Evolutionary conservation across 2,329 filamentous ascomycete species (phyloP), one percentile per base, ranked within the genome.

Genomic region (Pseudopyrenochaeta lycopersici): DNA sequence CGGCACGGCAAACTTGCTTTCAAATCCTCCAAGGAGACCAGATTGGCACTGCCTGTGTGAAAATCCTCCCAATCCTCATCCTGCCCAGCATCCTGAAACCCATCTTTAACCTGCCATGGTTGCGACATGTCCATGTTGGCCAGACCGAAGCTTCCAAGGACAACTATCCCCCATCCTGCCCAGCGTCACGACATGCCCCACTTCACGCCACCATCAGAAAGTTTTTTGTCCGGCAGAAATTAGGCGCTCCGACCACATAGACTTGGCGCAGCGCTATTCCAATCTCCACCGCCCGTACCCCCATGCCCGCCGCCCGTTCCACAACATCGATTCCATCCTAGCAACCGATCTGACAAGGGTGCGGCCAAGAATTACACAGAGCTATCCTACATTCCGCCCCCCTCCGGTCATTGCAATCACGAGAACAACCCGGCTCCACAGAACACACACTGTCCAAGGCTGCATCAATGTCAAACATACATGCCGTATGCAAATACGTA

Each of bases 261-360:
- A 44, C 36, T 6, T 15, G 30, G 47, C 49, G 35, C 45, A 54
- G 43, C 49, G 23, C 40, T 17, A 4, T 33, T 14, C 27, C 23
- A 36, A 3, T 14, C 36, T 68, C n/a, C 62, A 70, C 66, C 67
- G 65, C 66, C 64, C 56, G 47, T 51, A 7, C 27, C 48, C 52
- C 39, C 15, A 49, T 55, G 41, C 43, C 52, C 46, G 32, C 52
- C 48, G 36, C 45, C 47, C 42, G 41, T 47, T 51, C 51, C 49
- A 49, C 47, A 40, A 17, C 46, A 66, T 60, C 68, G 68, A 72
- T 71, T 49, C 67, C 67, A 72, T 73, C 62, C 40, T 49, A 39
- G 57, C 46, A 41, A 50, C 40, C 54, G 35, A 56, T 52, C 49
- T 47, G 51, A 48, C 52, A 29, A 40, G 44, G 55, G 54, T 58